Evolutionary conservation across 345 rosid species (phyloP), one percentile per base, ranked within the genome.

Genomic region (Salix brachista): DNA sequence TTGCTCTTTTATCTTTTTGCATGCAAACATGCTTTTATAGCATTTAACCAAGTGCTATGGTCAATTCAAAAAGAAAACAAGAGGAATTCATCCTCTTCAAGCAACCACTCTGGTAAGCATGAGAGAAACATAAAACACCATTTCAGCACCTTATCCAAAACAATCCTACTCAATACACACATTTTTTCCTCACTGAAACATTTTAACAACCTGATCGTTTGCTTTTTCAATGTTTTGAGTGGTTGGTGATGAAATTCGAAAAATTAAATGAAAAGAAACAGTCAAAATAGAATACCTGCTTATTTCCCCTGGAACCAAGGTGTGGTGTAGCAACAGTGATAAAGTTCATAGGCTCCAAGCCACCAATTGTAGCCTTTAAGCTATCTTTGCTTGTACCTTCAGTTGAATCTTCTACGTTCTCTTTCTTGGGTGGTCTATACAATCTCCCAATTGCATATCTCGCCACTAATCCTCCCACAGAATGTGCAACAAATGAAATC

Each of bases 281-380:
- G 48, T 25, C 21, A 74, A 69, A 44, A 44, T 26, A 12, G 34
- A 14, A 11, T 83, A 96, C 99, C 97, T 96, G 97, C 77, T 84
- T 94, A 78, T 96, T 92, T 54, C 98, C 97, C 89, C 94, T 90
- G 4, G 98, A 96, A 72, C 98, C 99, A 83, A 94, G 97, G 87
- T 96, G 99, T 60, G 98, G 99, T 8, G 99, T 88, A 72, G 97
- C 99, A 74, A 91, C 97, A 62, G 97, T 89, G 77, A 96, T 84
- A 81, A 96, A 96, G 80, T 96, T 94, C 80, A 92, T 52, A 72
- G 98, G 88, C 87, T 90, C 97, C 86, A 96, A 80, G 71, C 97
- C 97, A 80, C 88, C 91, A 60, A 94, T 90, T 4, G 93, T 88
- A 50, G 89, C 92, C 71, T 67, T 61, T 41, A 83, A 61, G 66